These are phyloP conservation scores for Mycena latifolia DNA, from an alignment of 768 basidiomycete genomes.

Conservation along the genomic window DNA sequence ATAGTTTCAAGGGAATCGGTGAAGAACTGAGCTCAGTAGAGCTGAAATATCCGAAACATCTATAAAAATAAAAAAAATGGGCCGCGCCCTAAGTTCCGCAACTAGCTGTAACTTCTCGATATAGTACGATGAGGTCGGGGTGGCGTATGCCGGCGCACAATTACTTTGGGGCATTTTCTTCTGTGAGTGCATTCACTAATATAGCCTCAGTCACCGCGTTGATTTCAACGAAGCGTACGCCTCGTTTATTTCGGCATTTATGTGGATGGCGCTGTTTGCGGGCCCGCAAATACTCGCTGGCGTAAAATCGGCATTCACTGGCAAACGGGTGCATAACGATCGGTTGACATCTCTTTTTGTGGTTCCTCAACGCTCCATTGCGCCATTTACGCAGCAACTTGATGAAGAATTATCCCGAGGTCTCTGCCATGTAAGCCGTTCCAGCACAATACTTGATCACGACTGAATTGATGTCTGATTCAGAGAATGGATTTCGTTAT, in stretches of 20 bases:
- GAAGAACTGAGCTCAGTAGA: too few relatives aligned
- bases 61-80: too few relatives aligned
- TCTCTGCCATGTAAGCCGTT: neutral
- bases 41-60: too few relatives aligned
- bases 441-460: neutral
- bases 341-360: neutral
- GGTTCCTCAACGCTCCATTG: neutral
- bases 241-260: neutral
- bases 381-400: neutral
- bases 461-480: neutral
- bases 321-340: neutral
- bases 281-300: neutral
- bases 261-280: neutral
- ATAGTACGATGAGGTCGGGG: constrained; percentile 14
- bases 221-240: neutral
- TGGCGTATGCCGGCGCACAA: constrained; percentile 19
- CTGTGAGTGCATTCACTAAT: too few relatives aligned
- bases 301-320: neutral
- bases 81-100: too few relatives aligned
- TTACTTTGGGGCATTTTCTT: constrained; percentile 14
- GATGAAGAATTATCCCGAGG: neutral
- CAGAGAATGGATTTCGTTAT: neutral
- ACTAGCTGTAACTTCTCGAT: too few relatives aligned
- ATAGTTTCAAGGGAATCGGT: too few relatives aligned
- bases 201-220: too few relatives aligned